Evolutionary conservation across 2,329 filamentous ascomycete genomes (phyloP), one percentile per base, ranked within the genome.

Genomic region (Talaromyces atroroseus): DNA sequence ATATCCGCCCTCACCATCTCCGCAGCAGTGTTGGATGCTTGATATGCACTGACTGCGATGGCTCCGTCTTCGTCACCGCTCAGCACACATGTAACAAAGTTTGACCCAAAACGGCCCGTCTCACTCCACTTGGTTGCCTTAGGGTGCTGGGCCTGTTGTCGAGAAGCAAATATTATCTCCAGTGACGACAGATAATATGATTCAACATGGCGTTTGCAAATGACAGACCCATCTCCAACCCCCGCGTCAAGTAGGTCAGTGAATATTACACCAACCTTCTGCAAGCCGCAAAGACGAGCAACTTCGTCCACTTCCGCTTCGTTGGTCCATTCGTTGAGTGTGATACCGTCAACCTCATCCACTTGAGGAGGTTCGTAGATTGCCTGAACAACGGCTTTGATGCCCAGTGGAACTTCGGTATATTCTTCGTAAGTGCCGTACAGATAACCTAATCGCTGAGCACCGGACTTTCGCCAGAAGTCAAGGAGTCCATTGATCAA

Each of bases 1-100:
- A 99, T 92, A 65, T 97, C 90, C 40, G 94, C 92, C 60, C 89
- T 83, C 24, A 96, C 90, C 94, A 99, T 99, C 72, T 99, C 94
- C 4, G 96, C 91, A 0, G 92, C 91, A 16, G 94, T 88, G 64
- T 96, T 96, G 1, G 92, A 96, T 61, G 90, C 92, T 72, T 99
- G 94, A 67, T 97, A 99, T 0, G 92, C 86, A 3, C 90, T 89
- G 60, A 99, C 89, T 18, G 86, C 82, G 63, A 99, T 97, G 61
- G 91, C 86, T 55, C 92, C 90, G 49, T 89, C 80, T 61, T 94
- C 89, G 65, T 97, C 92, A 48, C 92, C 92, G n/a, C 90, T 92
- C 59, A 99, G 82, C 45, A 99, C 85, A 71, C 94, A 99, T 0
- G 94, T 97, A 49, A 99, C 92, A 70, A 97, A 97, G 68, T 95